Conservation (phyloP, 192 early-diverging fungal genomes). For the Neocallimastix lanati region DNA sequence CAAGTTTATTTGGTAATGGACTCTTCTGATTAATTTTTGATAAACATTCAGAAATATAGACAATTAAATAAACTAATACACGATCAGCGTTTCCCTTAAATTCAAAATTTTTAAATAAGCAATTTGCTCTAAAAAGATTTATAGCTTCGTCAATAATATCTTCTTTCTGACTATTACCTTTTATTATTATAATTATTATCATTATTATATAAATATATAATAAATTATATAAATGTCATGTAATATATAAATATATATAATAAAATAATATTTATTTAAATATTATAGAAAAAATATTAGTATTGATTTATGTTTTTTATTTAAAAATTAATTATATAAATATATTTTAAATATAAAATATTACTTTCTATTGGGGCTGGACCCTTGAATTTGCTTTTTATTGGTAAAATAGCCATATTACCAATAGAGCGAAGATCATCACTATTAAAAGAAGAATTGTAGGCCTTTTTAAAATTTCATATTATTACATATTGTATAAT, state of each 20-base stretch:
- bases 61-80: constrained; percentile 81
- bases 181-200: too few species aligned
- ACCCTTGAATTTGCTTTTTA: constrained; percentile 74
- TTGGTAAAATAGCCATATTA: constrained; percentile 71
- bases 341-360: too few species aligned
- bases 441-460: constrained; percentile 67
- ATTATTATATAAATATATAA: too few species aligned
- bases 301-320: too few species aligned
- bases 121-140: constrained; percentile 86
- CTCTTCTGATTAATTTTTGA: constrained; percentile 24
- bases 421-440: constrained; percentile 44
- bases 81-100: constrained; percentile 87
- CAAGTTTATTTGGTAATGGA: constrained; percentile 31
- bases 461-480: too few species aligned
- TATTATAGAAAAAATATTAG: too few species aligned
- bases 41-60: constrained; percentile 74
- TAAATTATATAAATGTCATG: too few species aligned
- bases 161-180: constrained; percentile 30
- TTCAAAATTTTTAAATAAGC: constrained; percentile 98
- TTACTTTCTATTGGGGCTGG: constrained; percentile 52
- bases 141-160: constrained; percentile 94
- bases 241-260: too few species aligned
- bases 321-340: too few species aligned
- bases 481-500: too few species aligned
- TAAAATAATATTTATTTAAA: too few species aligned